Base-by-base conservation (phyloP, 495 filamentous ascomycete genomes). In the Neurospora sublineolata region DNA sequence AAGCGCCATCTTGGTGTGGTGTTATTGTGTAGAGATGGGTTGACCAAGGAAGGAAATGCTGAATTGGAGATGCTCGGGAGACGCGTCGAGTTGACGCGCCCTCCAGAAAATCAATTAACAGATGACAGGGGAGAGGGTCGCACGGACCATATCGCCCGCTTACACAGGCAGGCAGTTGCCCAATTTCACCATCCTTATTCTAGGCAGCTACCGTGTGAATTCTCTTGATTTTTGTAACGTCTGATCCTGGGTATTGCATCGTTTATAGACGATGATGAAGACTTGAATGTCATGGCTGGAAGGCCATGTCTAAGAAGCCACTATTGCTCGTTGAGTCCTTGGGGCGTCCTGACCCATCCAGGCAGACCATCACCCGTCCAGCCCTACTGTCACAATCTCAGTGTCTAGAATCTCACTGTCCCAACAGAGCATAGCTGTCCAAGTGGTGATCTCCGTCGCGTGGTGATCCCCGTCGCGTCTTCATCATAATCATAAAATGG, bases 1-100 rank as follows among this genome's bases (percentile, higher is more conserved):
- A 37, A 99, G 88, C 70, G 86, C 85, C 86, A 88, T 87, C 44
- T 41, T 42, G 30, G 20, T 58, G 20, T 40, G 30, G 23, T 37
- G 42, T 64, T 40, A 42, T 68, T 70, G 41, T 30, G 37, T 12
- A 20, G 33, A 68, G 12, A 52, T 12, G 11, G 23, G 52, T 30
- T 60, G 52, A 33, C 12, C 12, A 30, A 60, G 52, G 52, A 30
- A 60, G 27, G 23, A 60, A 60, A 60, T 7, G 52, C 12, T 60
- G 52, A 68, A 68, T 42, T 68, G 64, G 46, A 37, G 68, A 27
- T 67, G 27, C 60, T n/a, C 20, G 71, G 73, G 70, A 76, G 73
- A 76, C 75, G 75, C 75, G 75, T 71, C 39, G 52, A 42, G 67
- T 16, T 40, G 71, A 74, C 72, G 72, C 72, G 72, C 68, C 68